These are phyloP conservation scores for Kurtzmaniella fragi DNA, from an alignment of 805 yeast species.

Conservation along the genomic window DNA sequence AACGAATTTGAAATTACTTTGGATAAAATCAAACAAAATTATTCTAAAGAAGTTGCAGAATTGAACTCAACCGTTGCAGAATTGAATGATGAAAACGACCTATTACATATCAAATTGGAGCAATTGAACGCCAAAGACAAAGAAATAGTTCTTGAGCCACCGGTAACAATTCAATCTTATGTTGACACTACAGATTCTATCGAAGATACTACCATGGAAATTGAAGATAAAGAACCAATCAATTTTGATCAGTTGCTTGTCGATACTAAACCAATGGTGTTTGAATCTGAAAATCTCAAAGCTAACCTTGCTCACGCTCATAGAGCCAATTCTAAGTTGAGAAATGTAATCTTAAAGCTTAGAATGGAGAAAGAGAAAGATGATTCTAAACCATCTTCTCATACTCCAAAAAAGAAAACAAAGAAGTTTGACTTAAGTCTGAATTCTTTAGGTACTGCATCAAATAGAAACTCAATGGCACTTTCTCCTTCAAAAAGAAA, in stretches of 20 bases:
- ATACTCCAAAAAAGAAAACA: constrained; percentile 2
- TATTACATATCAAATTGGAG: constrained; percentile 37
- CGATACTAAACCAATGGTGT: constrained; percentile 25
- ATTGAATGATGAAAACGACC: constrained; percentile 66
- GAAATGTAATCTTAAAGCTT: constrained; percentile 44
- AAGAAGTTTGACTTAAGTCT: constrained; percentile 8
- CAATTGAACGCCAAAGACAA: constrained; percentile 2
- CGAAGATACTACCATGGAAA: not conserved
- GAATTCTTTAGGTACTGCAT: constrained; percentile 6
- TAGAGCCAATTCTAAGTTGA: constrained; percentile 54
- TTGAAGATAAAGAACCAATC: not conserved
- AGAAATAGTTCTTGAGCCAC: not conserved
- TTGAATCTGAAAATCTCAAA: constrained; percentile 63
- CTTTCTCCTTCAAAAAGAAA: constrained; percentile 33
- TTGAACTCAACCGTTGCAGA: constrained; percentile 50
- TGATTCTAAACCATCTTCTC: constrained; percentile 10
- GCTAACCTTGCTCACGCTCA: constrained; percentile 64
- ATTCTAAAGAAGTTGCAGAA: constrained; percentile 40
- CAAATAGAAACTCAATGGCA: constrained; percentile 17
- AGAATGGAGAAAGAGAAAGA: constrained; percentile 30
- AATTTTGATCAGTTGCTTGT: constrained; percentile 29
- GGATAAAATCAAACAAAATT: constrained; percentile 27
- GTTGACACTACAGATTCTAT: constrained; percentile 1
- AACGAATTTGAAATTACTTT: constrained; percentile 36
- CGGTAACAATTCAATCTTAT: not conserved